Evolutionary conservation across 129 eudicot species (phyloP), one percentile per base, ranked within the genome.

Genomic region (Helichrysum umbraculigerum): DNA sequence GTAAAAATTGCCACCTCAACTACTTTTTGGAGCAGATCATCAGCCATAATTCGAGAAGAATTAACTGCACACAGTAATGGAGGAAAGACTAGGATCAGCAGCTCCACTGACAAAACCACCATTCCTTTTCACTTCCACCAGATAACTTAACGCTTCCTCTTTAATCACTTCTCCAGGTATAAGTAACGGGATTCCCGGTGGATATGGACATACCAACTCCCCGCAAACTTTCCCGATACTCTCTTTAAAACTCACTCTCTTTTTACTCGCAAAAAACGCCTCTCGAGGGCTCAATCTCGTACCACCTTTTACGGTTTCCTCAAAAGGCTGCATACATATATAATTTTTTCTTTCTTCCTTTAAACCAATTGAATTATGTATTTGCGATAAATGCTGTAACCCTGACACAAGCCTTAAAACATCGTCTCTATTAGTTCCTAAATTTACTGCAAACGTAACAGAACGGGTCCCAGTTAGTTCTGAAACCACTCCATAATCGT

Each of bases 191-290:
- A 92, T 83, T 28, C 98, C 95, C 0, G 96, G 98, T n/a, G 96
- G 98, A 69, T 90, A 93, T 33, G 98, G 92, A 57, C 98, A 93
- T 72, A 90, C 79, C 6, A 92, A 81, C 82, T 92, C 96, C 25
- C 96, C 98, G 73, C 93, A 82, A 44, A 93, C 28, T 71, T 86
- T 66, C 67, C 98, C 98, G 2, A 87, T 3, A 54, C 96, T 73
- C 12, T 91, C 83, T 75, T 74, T 37, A 8, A 87, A 78, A 59
- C 72, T 50, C 60, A 87, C 87, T 80, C 73, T 90, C 76, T 71
- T 80, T 79, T 93, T 93, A 50, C 74, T 32, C 0, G 93, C 87
- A 63, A 90, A 93, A 78, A 90, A 93, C 5, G 98, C 98, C 70
- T 93, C 97, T 82, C 97, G 74, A 2, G 97, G 98, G 72, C 86